phyloP scores from a whole-genome alignment of 2,329 filamentous ascomycete genomes.

The Penicillium sp. region DNA sequence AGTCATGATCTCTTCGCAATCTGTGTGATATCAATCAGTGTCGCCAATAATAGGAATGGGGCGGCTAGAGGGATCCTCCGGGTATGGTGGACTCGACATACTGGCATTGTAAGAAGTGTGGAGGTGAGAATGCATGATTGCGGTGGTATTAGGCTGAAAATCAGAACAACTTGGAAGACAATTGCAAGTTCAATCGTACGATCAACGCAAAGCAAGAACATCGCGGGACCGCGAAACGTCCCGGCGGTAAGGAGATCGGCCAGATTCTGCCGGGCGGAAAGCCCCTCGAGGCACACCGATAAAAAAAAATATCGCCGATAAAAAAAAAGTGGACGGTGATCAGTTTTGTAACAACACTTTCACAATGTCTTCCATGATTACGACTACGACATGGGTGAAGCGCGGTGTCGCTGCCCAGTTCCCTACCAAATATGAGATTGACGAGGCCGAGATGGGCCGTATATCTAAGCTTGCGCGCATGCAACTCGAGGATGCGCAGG shows the following conservation, averaged over 20 bases:
- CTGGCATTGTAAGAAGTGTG: conserved; percentile 90
- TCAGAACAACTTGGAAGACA: conserved; percentile 5
- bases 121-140: conserved; percentile 91
- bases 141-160: background rate
- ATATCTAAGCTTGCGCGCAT: conserved; percentile 72
- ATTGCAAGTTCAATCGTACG: background rate
- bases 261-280: conserved; percentile 36
- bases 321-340: conserved; percentile 28
- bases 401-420: conserved; percentile 74
- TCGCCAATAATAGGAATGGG: background rate
- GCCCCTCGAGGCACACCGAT: conserved; percentile 24
- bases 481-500: conserved; percentile 87
- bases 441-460: conserved; percentile 72
- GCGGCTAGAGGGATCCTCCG: background rate
- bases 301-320: conserved; percentile 26
- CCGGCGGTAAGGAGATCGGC: conserved; percentile 26
- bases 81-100: conserved; percentile 45
- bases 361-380: conserved; percentile 65
- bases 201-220: conserved; percentile 9
- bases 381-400: conserved; percentile 72
- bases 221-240: conserved; percentile 12
- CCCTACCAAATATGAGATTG: conserved; percentile 70
- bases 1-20: conserved; percentile 90
- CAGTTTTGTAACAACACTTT: conserved; percentile 13
- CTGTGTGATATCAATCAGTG: conserved; percentile 48